These are phyloP conservation scores for Hortiboletus flavorubellus DNA, from an alignment of 768 basidiomycete species.

Conservation along the genomic window DNA sequence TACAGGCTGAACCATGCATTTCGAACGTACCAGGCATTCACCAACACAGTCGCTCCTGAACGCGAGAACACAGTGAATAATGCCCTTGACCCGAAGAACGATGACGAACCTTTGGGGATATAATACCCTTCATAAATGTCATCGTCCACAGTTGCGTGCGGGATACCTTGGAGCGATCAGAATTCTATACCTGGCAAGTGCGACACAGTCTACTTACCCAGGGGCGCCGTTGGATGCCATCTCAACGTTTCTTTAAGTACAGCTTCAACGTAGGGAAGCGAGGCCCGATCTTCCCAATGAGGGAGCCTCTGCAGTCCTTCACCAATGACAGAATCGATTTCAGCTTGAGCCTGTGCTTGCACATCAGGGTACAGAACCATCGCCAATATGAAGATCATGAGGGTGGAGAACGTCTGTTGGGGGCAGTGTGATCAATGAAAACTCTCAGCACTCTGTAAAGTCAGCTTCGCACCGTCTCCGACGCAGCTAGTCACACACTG, in stretches of 20 bases:
- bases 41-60: conserved; percentile 20
- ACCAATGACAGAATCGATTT: conserved; percentile 20
- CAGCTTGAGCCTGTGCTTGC: conserved; percentile 17
- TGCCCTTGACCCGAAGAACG: background rate
- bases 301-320: conserved; percentile 19
- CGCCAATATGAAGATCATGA: conserved; percentile 21
- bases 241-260: conserved; percentile 24
- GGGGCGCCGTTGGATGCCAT: conserved; percentile 19
- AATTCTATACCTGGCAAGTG: background rate
- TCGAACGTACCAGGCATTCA: conserved; percentile 18
- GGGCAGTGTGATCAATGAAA: conserved; percentile 9
- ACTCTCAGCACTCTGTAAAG: background rate
- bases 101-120: conserved; percentile 47
- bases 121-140: conserved; percentile 43
- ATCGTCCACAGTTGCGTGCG: conserved; percentile 35
- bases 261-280: conserved; percentile 22
- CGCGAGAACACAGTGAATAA: background rate
- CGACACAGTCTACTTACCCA: conserved; percentile 3
- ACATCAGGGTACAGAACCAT: conserved; percentile 27
- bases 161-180: conserved; percentile 19
- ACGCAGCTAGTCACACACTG: conserved; percentile 13
- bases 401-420: conserved; percentile 18
- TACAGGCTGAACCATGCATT: background rate
- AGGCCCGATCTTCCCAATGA: conserved; percentile 16
- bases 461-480: conserved; percentile 20